Conservation (phyloP, 176 grass and related monocot species). For the Eragrostis curvula region DNA sequence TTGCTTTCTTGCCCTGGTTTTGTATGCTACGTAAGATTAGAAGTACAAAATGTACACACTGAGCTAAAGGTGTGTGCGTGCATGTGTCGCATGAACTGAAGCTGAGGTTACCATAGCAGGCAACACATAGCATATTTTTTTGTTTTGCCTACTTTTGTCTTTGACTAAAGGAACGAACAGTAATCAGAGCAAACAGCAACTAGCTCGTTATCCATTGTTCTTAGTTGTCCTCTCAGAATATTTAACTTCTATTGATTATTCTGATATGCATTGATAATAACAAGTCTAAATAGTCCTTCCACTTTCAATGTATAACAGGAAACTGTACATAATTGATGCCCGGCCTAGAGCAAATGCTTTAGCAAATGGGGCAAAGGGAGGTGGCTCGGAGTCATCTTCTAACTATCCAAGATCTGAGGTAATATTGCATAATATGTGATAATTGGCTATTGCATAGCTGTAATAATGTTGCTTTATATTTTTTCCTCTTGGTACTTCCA, state of each 20-base stretch:
- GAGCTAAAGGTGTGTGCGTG: constrained; percentile 22
- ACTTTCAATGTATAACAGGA: constrained; percentile 59
- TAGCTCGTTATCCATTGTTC: constrained; percentile 15
- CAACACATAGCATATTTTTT: background rate
- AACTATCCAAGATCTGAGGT: constrained; percentile 96
- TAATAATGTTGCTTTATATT: constrained; percentile 1
- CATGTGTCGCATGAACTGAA: background rate
- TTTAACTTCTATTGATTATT: constrained; percentile 14
- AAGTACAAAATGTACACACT: constrained; percentile 19
- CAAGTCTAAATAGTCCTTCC: constrained; percentile 18
- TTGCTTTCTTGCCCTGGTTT: constrained; percentile 12
- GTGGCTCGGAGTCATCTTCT: constrained; percentile 94
- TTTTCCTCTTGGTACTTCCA: background rate
- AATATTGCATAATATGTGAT: constrained; percentile 29
- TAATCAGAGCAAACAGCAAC: constrained; percentile 7
- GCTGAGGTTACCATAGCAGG: constrained; percentile 1
- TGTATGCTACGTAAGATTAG: background rate
- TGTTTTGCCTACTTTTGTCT: constrained; percentile 20
- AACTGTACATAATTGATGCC: constrained; percentile 98
- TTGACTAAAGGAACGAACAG: background rate
- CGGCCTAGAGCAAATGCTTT: constrained; percentile 97
- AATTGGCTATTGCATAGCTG: constrained; percentile 22
- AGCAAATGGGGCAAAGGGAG: constrained; percentile 96
- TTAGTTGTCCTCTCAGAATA: constrained; percentile 5
- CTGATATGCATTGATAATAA: constrained; percentile 2